These are phyloP conservation scores for Fusarium continuum DNA, from an alignment of 2,329 filamentous ascomycete genomes.

Conservation along the genomic window DNA sequence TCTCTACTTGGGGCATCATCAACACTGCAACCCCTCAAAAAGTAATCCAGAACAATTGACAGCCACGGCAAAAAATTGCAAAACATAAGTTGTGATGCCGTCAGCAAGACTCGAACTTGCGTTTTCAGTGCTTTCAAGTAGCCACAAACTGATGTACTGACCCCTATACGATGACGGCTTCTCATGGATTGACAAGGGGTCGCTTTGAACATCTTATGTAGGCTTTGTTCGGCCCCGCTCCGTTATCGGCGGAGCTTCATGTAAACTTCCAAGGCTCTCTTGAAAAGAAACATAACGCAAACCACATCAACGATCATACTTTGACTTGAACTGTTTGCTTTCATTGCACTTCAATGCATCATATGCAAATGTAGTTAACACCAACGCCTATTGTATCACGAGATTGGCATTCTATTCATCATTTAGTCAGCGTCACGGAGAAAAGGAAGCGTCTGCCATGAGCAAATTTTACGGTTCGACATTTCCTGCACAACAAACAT, in stretches of 20 bases:
- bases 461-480: constrained; percentile 24
- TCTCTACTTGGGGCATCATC: neutral
- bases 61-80: neutral
- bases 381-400: too few species aligned
- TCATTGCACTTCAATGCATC: too few species aligned
- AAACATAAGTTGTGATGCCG: constrained; percentile 21
- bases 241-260: neutral
- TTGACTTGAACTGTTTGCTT: too few species aligned
- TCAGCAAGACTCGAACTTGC: constrained; percentile 40
- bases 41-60: neutral
- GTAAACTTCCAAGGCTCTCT: neutral
- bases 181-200: neutral
- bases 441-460: constrained; percentile 25
- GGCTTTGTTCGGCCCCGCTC: neutral
- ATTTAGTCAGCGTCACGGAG: constrained; percentile 33
- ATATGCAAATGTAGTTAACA: too few species aligned
- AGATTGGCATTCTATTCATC: too few species aligned
- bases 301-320: too few species aligned
- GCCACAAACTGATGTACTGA: constrained; percentile 41
- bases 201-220: neutral
- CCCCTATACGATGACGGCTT: constrained; percentile 42
- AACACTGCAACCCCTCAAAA: neutral
- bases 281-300: neutral
- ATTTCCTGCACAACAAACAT: constrained; percentile 1
- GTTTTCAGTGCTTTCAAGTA: constrained; percentile 33